Base-by-base conservation (phyloP, 306 rosid genomes). In the Lablab purpureus region DNA sequence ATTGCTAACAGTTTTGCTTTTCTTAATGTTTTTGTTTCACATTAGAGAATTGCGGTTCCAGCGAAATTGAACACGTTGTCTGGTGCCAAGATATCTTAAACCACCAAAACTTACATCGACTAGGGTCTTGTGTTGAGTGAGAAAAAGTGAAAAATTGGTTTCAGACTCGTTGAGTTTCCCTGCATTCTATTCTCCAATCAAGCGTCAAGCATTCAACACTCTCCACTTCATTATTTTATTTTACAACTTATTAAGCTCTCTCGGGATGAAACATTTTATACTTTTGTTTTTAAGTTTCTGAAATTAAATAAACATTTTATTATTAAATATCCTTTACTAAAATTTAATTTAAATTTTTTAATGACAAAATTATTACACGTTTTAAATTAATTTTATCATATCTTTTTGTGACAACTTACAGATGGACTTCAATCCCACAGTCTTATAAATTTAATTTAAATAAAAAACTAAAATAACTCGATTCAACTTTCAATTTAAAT, bases 111-210 rank as follows among this genome's bases (percentile, higher is more conserved):
- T 12, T 23, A 17, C 4, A 11, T 18, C 36, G 2, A 23, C 10
- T 23, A 30, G 18, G n/a, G 36, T 14, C n/a, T 56, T 22, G 62
- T 4, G 62, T 56, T 52, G 65, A 34, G 69, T 25, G 62, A 27
- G 17, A 43, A 43, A 77, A 78, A 43, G 22, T 15, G 51, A 40
- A 64, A 34, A 32, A 0, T 1, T n/a, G 15, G 43, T 34, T 32
- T 55, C 0, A 34, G 7, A 13, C 37, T 28, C 27, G 50, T 37
- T 59, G 36, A 78, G n/a, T 14, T 78, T 78, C 34, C 36, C 43
- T 47, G 28, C 50, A 27, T 74, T 34, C 67, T 73, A 83, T 50
- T 84, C 62, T 37, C 51, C 71, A 65, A 54, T 71, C 28, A 72
- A 76, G 52, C 30, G 55, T 54, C 50, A 54, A 52, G 56, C 59